Evolutionary conservation across 129 eudicot species (phyloP), one percentile per base, ranked within the genome.

Genomic region (Arctium lappa): DNA sequence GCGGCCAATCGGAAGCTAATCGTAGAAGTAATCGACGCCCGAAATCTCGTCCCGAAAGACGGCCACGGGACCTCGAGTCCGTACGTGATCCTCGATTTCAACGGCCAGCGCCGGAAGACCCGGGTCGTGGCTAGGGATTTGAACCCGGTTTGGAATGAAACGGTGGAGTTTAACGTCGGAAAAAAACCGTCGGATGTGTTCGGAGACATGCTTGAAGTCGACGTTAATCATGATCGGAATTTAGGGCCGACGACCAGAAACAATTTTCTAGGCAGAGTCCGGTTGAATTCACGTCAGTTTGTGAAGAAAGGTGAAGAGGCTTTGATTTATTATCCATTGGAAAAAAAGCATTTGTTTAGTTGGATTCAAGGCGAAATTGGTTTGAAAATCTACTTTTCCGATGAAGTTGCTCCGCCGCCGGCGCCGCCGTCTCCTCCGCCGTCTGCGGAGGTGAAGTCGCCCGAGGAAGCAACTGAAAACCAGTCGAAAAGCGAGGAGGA

Each of bases 221-320:
- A 91, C 38, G 91, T 95, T 62, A 85, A 85, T 62, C 98, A 95
- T 53, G 98, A 92, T 48, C 82, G 74, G 79, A 89, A 50, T 42
- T 73, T 87, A 5, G 99, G 97, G 0, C 97, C 97, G 8, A 95
- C 99, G 3, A 87, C 94, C 8, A 44, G 99, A 81, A 91, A 86
- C 85, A 93, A 93, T 73, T 90, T 91, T 72, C 88, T 95, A 6
- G 99, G 99, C 30, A 69, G 97, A 81, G 97, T 95, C 31, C 78
- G 93, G 68, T 32, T 95, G 88, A 78, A 75, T 81, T 88, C 99
- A 4, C 69, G 79, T 15, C 99, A 93, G 90, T 95, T 95, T 78
- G 99, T 93, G 29, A 91, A 78, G 88, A 90, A 85, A 88, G 99
- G 99, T 0, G 99, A 95, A 66, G 99, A 95, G 88, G 99, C 97